Evolutionary conservation across 2,329 filamentous ascomycete species (phyloP).

Genomic region (Curvularia spicifera): DNA sequence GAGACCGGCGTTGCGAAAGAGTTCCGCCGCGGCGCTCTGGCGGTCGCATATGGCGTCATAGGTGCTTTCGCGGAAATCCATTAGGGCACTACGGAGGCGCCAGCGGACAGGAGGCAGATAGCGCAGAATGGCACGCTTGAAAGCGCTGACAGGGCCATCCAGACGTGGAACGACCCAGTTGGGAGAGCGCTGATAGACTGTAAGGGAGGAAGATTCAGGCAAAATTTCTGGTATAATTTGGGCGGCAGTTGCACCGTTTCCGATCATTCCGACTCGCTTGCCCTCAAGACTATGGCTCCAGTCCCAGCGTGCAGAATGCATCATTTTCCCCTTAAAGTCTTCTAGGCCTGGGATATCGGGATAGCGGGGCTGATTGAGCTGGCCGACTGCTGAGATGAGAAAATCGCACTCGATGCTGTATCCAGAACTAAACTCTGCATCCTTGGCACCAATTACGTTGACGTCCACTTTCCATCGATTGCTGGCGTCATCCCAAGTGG

Average conservation of each 20-base stretch:
- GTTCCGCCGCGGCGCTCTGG: constrained; percentile 50
- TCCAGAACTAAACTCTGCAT: constrained; percentile 59
- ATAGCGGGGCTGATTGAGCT: constrained; percentile 62
- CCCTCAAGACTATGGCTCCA: constrained; percentile 62
- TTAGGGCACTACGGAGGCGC: constrained; percentile 58
- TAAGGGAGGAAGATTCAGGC: constrained; percentile 57
- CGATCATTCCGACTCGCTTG: constrained; percentile 65
- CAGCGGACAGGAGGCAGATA: constrained; percentile 60
- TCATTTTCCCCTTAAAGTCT: constrained; percentile 59
- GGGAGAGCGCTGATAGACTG: constrained; percentile 64
- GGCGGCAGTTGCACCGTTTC: constrained; percentile 64
- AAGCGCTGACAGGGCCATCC: constrained; percentile 55
- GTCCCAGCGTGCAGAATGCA: constrained; percentile 66
- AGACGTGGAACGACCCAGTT: constrained; percentile 65
- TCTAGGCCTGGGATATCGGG: constrained; percentile 58
- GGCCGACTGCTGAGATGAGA: constrained; percentile 64
- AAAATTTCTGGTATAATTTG: constrained; percentile 66
- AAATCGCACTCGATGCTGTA: constrained; percentile 64
- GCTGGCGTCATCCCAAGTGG: constrained; percentile 61
- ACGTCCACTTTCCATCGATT: constrained; percentile 61
- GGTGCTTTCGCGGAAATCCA: constrained; percentile 62
- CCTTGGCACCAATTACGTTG: constrained; percentile 58
- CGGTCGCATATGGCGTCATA: constrained; percentile 55
- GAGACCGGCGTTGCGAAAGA: constrained; percentile 49
- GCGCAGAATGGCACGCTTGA: constrained; percentile 53